A percentile compares a stretch with the other conserved stretches of the same genome.
These are phyloP conservation scores for Starmerella apis DNA, from an alignment of 805 yeast species.

Conservation along the genomic window DNA sequence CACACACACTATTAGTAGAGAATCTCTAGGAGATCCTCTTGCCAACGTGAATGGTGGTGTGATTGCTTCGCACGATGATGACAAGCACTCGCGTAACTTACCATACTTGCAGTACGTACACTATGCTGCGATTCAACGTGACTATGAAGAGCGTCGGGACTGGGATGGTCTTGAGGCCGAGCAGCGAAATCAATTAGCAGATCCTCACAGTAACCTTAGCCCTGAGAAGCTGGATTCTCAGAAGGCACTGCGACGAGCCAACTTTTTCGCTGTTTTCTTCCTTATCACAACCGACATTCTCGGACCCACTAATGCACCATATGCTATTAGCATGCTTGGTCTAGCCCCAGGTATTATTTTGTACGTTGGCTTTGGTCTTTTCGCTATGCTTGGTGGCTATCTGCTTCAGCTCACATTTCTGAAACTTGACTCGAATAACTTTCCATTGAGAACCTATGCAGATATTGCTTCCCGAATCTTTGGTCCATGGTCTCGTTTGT, in stretches of 20 bases:
- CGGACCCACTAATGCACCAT: conserved; percentile 41
- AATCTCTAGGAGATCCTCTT: conserved; percentile 10
- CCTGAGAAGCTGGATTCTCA: conserved; percentile 22
- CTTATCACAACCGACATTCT: conserved; percentile 42
- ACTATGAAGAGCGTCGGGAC: conserved; percentile 18
- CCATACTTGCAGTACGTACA: conserved; percentile 20
- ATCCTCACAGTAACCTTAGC: conserved; percentile 23
- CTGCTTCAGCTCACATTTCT: conserved; percentile 34
- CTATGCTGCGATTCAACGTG: conserved; percentile 25
- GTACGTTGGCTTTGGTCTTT: conserved; percentile 35
- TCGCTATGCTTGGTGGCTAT: conserved; percentile 38
- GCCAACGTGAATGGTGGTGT: conserved; percentile 17
- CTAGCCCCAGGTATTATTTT: conserved; percentile 39
- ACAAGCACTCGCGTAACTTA: conserved; percentile 16
- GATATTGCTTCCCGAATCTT: conserved; percentile 36
- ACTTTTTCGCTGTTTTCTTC: conserved; percentile 32
- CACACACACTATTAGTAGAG: conserved; percentile 14
- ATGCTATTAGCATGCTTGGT: conserved; percentile 38
- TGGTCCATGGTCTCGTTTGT: conserved; percentile 32
- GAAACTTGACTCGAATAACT: conserved; percentile 36
- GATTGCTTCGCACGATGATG: conserved; percentile 19
- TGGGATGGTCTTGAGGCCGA: conserved; percentile 19
- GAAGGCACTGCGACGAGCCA: conserved; percentile 20
- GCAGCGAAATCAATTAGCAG: conserved; percentile 17
- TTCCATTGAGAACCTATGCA: conserved; percentile 37